A percentile compares a stretch with the other conserved stretches of the same genome.
phyloP scores from a whole-genome alignment of 805 yeast species.

The Groenewaldozyma tartarivorans region DNA sequence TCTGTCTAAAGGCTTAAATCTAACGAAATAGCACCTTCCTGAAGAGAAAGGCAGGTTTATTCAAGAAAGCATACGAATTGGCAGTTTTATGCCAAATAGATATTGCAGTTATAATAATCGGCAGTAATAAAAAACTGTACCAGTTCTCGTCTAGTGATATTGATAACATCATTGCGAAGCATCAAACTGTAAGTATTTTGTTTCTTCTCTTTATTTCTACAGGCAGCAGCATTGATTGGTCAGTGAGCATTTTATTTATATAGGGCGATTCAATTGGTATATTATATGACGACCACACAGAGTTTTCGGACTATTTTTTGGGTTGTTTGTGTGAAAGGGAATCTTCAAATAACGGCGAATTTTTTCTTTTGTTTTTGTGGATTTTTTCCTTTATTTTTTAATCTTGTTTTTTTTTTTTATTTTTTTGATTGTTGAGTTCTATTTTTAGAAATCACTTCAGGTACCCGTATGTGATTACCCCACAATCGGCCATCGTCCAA shows the following conservation, averaged over 20 bases:
- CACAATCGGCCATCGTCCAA: no score
- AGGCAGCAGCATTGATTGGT: background rate
- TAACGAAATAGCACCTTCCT: conserved; percentile 54
- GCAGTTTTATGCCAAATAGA: conserved; percentile 90
- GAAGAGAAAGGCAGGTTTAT: conserved; percentile 88
- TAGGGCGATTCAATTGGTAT: background rate
- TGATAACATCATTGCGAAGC: conserved; percentile 30
- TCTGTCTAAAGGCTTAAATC: background rate
- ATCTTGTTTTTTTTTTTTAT: no score
- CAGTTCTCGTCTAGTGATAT: conserved; percentile 74
- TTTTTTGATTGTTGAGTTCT: background rate
- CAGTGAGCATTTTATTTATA: background rate
- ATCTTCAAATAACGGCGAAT: no score
- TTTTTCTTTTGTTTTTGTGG: background rate
- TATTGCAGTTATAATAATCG: conserved; percentile 79
- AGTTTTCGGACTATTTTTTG: no score
- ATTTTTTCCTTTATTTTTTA: no score
- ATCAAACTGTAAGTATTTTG: conserved; percentile 14
- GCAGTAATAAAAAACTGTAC: conserved; percentile 66
- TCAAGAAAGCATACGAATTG: conserved; percentile 71
- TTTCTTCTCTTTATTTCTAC: background rate
- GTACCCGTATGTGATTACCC: background rate
- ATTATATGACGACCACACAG: background rate
- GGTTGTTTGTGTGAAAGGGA: no score
- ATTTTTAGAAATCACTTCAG: background rate